Evolutionary conservation across 441 rosid genomes (phyloP), one percentile per base, ranked within the genome.

Genomic region (Omphalea diandra): DNA sequence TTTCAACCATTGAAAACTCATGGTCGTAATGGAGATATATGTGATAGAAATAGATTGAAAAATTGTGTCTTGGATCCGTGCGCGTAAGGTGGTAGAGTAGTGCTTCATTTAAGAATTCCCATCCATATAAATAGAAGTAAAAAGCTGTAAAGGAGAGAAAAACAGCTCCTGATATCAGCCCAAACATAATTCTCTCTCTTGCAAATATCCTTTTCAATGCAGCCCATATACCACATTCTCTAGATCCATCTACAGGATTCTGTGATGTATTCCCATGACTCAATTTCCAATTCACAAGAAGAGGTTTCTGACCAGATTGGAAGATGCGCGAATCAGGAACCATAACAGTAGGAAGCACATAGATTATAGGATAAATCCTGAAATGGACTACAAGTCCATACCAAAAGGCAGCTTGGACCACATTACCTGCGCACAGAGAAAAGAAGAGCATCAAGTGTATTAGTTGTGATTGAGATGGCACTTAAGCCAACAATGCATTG

Each of bases 321-420:
- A 87, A 84, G 58, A 74, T 9, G 31, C 33, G 70, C n/a, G 88
- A 76, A 77, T 92, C 85, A 20, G 92, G 94, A 67, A 88, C 79
- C 63, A 87, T 65, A 77, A 92, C 52, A 61, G 89, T 85, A 8
- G 99, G 94, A 70, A 90, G 89, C 0, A 89, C 93, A 73, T 92
- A 92, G 46, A 94, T 89, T 72, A 94, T 89, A 6, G 98, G 98
- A 81, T 89, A 94, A 49, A 94, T 86, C 78, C 97, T 88, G 74
- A 94, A 94, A 78, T 94, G 96, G 75, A 92, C 97, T 47, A 90
- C 86, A 76, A 94, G n/a, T 66, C 98, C 98, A 29, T 85, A 92
- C 94, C 97, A 94, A 72, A 84, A 65, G 78, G 97, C 97, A 76
- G 93, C 97, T 83, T 94, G 97, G 44, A 81, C 67, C 46, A 90